Evolutionary conservation across 768 basidiomycete species (phyloP), one percentile per base, ranked within the genome.

Genomic region (Amanita polypyramis): DNA sequence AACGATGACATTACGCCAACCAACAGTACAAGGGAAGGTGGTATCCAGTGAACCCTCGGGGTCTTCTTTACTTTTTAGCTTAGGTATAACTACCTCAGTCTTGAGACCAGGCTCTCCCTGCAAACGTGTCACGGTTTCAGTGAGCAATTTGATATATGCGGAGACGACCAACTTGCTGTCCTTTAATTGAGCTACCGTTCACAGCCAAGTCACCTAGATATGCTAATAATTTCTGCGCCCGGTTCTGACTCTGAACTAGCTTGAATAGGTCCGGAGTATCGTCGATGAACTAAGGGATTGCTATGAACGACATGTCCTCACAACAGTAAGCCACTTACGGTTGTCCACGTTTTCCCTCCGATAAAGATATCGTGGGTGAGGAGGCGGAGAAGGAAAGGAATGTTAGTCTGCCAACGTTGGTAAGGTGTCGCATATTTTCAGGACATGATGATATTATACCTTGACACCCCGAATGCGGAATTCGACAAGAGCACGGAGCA

Each of bases 221-320:
- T 5, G 92, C 85, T 39, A 99, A 76, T 47, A 99, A 70, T 65
- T 98, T 98, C 68, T 97, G 94, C 3, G 96, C 96, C 67, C 96
- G 88, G 68, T 99, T 99, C 68, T 94, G 94, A 56, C 85, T 92
- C 59, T 91, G 87, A 5, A 99, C 94, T 48, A 99, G 80, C 67
- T 94, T 96, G 82, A 98, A 99, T 53, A 99, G 80, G 61, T 97
- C 93, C n/a, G 92, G 94, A 1, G 95, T 97, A 66, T 99, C 96
- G 60, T 99, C 96, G 66, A 99, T 98, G 74, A 99, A 98, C 89
- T 92, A 23, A 19, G 29, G 1, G 39, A 12, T 43, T 44, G 33
- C 10, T 51, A 43, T 32, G 32, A 19, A 15, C 45, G 32, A 35
- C 41, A 27, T 33, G 42, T 19, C 20, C 21, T 17, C 6, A n/a